Evolutionary conservation across 2,329 filamentous ascomycete genomes (phyloP).

Genomic region (Paraphaeosphaeria minitans): DNA sequence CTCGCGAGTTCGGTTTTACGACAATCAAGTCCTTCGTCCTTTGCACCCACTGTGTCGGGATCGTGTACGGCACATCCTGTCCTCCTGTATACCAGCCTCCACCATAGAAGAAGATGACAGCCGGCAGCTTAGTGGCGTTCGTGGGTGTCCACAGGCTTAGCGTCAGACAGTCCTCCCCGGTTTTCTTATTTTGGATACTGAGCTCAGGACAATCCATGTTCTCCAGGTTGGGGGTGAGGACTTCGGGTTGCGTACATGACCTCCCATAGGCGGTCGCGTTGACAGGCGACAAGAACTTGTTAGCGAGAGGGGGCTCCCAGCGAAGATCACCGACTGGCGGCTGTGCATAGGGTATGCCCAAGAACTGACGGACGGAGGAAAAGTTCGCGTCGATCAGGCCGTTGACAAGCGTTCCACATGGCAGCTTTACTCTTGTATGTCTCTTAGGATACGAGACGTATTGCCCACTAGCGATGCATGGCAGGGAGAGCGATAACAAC

Average conservation of each 20-base stretch:
- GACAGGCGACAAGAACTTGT: constrained; percentile 2
- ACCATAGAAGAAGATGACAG: constrained; percentile 53
- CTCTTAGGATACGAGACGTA: not conserved
- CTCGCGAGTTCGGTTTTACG: constrained; percentile 40
- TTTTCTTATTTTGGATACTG: constrained; percentile 21
- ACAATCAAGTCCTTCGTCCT: constrained; percentile 34
- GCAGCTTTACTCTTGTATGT: constrained; percentile 16
- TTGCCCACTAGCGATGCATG: not conserved
- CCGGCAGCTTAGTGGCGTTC: constrained; percentile 41
- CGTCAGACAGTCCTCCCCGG: constrained; percentile 51
- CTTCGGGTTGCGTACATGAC: constrained; percentile 21
- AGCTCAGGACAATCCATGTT: constrained; percentile 18
- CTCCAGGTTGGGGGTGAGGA: constrained; percentile 9
- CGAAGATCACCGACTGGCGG: constrained; percentile 28
- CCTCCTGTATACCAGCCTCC: constrained; percentile 52
- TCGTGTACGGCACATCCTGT: constrained; percentile 45
- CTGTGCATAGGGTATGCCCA: constrained; percentile 34
- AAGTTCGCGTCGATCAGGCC: constrained; percentile 1
- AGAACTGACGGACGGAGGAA: constrained; percentile 31
- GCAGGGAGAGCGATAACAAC: not conserved
- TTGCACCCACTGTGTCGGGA: constrained; percentile 19
- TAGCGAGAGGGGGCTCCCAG: constrained; percentile 26
- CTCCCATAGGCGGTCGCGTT: constrained; percentile 21
- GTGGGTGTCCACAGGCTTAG: constrained; percentile 51
- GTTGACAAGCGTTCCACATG: constrained; percentile 8